A percentile compares a stretch with the other conserved stretches of the same genome.
Conservation (phyloP, 1,284 basidiomycete species). For the Moesziomyces aphidis region DNA sequence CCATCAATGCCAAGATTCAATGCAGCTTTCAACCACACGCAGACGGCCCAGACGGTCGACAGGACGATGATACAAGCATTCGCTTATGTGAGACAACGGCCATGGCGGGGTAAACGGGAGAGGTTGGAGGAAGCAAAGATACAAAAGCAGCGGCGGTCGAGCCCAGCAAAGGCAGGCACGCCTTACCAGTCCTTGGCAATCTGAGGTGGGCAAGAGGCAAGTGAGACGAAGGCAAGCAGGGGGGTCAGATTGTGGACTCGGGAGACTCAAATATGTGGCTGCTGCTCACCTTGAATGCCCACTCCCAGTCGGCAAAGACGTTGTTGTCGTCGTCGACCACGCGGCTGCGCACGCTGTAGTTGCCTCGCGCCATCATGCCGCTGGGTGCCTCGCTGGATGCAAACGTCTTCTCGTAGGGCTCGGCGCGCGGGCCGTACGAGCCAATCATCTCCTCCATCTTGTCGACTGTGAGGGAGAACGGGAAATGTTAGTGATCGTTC, state of each 20-base stretch:
- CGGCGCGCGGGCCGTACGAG: constrained; percentile 75
- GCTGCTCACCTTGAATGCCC: constrained; percentile 61
- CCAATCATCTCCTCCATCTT: constrained; percentile 91
- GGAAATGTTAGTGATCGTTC: neutral
- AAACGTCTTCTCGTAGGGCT: constrained; percentile 69
- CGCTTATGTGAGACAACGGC: neutral
- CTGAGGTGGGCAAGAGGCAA: constrained; percentile 4
- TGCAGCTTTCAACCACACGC: neutral
- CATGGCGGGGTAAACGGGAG: too few species aligned
- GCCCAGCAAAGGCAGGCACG: too few species aligned
- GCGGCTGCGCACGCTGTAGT: constrained; percentile 80
- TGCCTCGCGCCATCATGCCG: constrained; percentile 84
- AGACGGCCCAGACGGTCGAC: neutral
- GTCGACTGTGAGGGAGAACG: constrained; percentile 74
- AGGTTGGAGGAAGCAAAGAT: too few species aligned
- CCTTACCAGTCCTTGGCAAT: constrained; percentile 57
- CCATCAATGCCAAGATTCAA: neutral
- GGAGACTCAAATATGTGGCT: too few species aligned
- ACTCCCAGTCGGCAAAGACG: constrained; percentile 73
- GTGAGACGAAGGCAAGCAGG: neutral
- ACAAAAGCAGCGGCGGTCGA: too few species aligned
- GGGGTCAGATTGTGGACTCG: neutral
- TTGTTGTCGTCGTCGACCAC: constrained; percentile 85
- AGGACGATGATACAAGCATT: constrained; percentile 7
- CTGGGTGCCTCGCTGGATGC: constrained; percentile 68